Evolutionary conservation across 176 grass and related monocot species (phyloP), one percentile per base, ranked within the genome.

Genomic region (Elymus sibiricus): DNA sequence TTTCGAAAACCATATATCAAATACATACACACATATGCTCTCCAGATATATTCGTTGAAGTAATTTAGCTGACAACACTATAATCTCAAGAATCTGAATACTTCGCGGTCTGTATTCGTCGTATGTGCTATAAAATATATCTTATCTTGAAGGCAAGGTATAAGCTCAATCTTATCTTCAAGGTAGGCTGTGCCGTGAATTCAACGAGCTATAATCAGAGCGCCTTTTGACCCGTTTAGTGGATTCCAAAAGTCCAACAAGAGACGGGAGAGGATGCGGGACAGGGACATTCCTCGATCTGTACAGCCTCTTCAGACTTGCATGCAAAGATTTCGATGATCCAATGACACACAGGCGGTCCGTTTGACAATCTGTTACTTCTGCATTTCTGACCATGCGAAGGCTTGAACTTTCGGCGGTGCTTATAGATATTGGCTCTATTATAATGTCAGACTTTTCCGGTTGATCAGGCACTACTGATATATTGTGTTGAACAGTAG

Each of bases 251-350:
- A 92, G 88, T 25, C 78, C 75, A 76, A 91, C 89, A 66, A 94
- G 85, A 32, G 94, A 93, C 0, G 90, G 97, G 47, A 98, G 89
- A 80, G 94, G 90, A 58, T 87, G 92, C 19, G 90, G 94, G 49
- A 99, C 90, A 77, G 92, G 87, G 70, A 99, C 64, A 88, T 96
- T 92, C 89, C 82, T 95, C 29, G 93, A 96, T 81, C 94, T 94
- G 79, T 99, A 99, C 32, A 96, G 28, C 61, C 82, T 91, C 84
- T 90, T 99, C 90, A 99, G 90, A 88, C 91, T 96, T 77, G 85
- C 27, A 84, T 92, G 91, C 78, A 95, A 89, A 71, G 72, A 84
- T 85, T 84, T 85, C 0, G 88, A 91, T 40, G 90, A 94, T 59
- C 92, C 97, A 78, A 88, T 46, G 39, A 43, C 83, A 65, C 28